Conservation (phyloP, 2,329 filamentous ascomycete genomes). For the Kalmusia sp. region DNA sequence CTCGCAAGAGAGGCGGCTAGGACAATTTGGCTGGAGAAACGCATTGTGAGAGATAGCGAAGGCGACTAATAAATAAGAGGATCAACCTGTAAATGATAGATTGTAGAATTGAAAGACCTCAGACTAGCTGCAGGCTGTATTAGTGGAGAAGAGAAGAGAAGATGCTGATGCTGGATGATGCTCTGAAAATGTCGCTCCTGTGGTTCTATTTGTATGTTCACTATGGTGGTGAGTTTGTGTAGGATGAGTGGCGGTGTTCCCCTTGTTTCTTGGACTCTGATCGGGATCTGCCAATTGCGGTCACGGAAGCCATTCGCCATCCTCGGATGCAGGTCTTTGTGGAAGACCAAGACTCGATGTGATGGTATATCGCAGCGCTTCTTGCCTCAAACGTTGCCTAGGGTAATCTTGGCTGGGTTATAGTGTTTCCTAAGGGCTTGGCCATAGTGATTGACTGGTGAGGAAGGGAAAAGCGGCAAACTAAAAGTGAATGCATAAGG, state of each 20-base stretch:
- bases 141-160: constrained; percentile 5
- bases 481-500: background rate
- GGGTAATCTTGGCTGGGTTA: constrained; percentile 14
- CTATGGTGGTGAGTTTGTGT: background rate
- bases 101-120: constrained; percentile 6
- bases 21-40: constrained; percentile 33
- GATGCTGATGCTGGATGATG: constrained; percentile 12
- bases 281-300: constrained; percentile 6
- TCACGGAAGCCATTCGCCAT: background rate
- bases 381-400: constrained; percentile 12
- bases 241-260: background rate
- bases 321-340: constrained; percentile 1
- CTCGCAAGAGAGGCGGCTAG: constrained; percentile 37
- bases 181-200: background rate
- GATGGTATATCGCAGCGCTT: constrained; percentile 6
- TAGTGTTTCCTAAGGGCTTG: constrained; percentile 15
- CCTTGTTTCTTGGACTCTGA: background rate
- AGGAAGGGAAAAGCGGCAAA: background rate
- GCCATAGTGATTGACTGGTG: constrained; percentile 3
- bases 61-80: background rate
- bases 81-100: constrained; percentile 6
- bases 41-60: constrained; percentile 25
- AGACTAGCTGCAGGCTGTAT: constrained; percentile 11
- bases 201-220: constrained; percentile 6
- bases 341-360: background rate